Evolutionary conservation across 257 asterid species (phyloP), one percentile per base, ranked within the genome.

Genomic region (Catharanthus roseus): DNA sequence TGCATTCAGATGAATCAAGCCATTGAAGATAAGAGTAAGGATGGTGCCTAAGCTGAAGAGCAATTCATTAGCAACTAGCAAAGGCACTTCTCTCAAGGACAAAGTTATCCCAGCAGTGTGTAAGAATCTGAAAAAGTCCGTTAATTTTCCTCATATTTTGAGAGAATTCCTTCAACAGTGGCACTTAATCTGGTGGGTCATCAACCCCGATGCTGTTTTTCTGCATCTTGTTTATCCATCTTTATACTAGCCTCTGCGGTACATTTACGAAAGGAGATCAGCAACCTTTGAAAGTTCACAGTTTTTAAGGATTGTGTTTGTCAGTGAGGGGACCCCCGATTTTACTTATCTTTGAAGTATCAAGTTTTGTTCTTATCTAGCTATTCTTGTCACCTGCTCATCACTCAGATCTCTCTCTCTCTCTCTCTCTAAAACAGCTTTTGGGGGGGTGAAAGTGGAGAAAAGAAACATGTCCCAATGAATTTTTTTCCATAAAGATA

Each of bases 391-490:
- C 66, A 34, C 56, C 66, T 34, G 29, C 24, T 0, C 42, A 68
- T 47, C 28, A n/a, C n/a, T n/a, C n/a, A n/a, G n/a, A n/a, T n/a
- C n/a, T n/a, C n/a, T n/a, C n/a, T n/a, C n/a, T n/a, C n/a, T n/a
- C n/a, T n/a, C n/a, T n/a, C n/a, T n/a, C n/a, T n/a, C n/a, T n/a
- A n/a, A n/a, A n/a, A n/a, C n/a, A n/a, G n/a, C n/a, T n/a, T n/a
- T n/a, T n/a, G n/a, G n/a, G n/a, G n/a, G n/a, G n/a, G n/a, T n/a
- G n/a, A n/a, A n/a, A n/a, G n/a, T n/a, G n/a, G n/a, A n/a, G n/a
- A n/a, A n/a, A n/a, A 39, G 57, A 45, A 67, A 67, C 78, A 18
- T 55, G 53, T 42, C 72, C 77, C 72, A 54, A 44, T 47, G 69
- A 49, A 58, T n/a, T 38, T 45, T 74, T 18, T 62, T 36, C 49